phyloP scores from a whole-genome alignment of 1,284 basidiomycete species.

The Jaminaea rosea region DNA sequence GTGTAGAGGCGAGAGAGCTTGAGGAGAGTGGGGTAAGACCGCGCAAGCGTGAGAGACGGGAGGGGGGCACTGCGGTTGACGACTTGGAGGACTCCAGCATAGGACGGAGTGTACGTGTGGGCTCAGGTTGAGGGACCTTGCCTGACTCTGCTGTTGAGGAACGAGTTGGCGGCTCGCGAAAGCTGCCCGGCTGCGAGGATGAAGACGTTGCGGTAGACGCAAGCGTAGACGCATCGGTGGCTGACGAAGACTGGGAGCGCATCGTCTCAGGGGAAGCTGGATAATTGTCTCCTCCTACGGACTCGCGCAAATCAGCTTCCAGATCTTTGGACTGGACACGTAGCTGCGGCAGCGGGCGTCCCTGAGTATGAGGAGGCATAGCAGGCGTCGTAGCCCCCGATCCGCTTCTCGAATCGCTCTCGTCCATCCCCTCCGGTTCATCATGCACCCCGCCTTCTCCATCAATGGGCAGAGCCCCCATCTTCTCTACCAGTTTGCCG shows the following conservation, averaged over 20 bases:
- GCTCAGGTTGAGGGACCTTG: too few species aligned
- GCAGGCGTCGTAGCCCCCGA: conserved; percentile 13
- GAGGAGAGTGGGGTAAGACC: not conserved
- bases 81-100: too few species aligned
- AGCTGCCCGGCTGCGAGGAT: too few species aligned
- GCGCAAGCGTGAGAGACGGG: not conserved
- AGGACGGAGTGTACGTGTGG: too few species aligned
- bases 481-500: conserved; percentile 20
- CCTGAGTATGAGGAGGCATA: too few species aligned
- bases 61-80: not conserved
- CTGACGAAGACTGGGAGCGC: not conserved
- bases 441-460: conserved; percentile 7
- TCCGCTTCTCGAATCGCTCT: too few species aligned
- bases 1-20: not conserved
- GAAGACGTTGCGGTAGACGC: not conserved
- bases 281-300: too few species aligned
- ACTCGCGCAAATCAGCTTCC: too few species aligned
- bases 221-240: not conserved
- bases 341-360: too few species aligned
- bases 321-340: too few species aligned
- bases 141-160: not conserved
- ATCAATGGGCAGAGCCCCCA: conserved; percentile 29
- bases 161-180: too few species aligned
- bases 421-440: conserved; percentile 1
- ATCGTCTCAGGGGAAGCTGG: conserved; percentile 1